Percentiles rank a stretch among this genome's conserved stretches.
Evolutionary conservation across 192 early-diverging fungal species (phyloP).

Genomic region (Linnemannia exigua): DNA sequence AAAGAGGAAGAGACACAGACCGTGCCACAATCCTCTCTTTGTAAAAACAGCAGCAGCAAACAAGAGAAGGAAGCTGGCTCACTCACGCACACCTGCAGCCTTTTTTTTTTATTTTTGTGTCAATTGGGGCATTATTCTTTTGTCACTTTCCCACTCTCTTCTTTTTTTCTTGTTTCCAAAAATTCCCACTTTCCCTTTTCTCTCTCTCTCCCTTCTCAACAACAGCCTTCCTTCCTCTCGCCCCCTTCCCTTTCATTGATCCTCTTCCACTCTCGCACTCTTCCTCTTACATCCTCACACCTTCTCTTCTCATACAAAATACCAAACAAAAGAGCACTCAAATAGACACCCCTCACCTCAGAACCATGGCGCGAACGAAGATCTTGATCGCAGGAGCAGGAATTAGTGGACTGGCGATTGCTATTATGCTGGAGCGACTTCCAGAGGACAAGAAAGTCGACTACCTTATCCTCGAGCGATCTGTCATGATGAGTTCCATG

Average conservation of each 20-base stretch:
- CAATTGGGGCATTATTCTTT: not conserved
- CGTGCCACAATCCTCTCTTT: not conserved
- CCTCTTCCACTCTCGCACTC: not conserved
- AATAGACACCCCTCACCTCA: not conserved
- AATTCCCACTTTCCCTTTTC: not conserved
- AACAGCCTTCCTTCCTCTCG: not conserved
- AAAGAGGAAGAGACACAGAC: not conserved
- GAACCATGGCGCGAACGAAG: slow-evolving; percentile 26
- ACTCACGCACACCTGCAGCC: not conserved
- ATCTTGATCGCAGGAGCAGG: slow-evolving; percentile 49
- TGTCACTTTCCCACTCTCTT: not conserved
- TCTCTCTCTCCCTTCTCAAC: slow-evolving; percentile 1
- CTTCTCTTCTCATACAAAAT: not conserved
- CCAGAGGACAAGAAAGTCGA: slow-evolving; percentile 49
- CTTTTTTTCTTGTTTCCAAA: slow-evolving; percentile 6
- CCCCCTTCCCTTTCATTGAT: not conserved
- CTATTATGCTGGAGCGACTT: slow-evolving; percentile 49
- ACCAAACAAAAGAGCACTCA: not conserved
- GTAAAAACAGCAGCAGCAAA: not conserved
- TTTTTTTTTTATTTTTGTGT: not conserved
- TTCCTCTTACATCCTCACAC: not conserved
- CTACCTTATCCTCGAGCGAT: slow-evolving; percentile 49
- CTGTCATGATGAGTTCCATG: slow-evolving; percentile 21
- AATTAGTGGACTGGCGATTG: slow-evolving; percentile 34
- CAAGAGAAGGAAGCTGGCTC: too few species aligned